phyloP scores from a whole-genome alignment of 2,329 filamentous ascomycete species.

The Allantophomopsis lycopodina region DNA sequence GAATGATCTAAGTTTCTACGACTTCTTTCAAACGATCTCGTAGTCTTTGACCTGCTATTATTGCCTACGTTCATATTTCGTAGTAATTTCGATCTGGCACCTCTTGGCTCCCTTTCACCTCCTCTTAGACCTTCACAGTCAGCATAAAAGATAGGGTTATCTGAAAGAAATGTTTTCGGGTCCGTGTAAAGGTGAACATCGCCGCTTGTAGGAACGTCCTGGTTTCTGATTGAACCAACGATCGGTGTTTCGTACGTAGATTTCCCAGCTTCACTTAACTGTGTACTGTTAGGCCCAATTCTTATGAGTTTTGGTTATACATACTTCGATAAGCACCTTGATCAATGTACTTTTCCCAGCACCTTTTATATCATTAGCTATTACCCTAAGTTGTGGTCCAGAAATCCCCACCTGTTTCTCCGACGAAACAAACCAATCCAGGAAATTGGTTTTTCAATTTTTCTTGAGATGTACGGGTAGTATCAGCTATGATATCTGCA shows the following conservation, averaged over 20 bases:
- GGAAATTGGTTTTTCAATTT: constrained; percentile 17
- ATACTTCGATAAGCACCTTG: constrained; percentile 29
- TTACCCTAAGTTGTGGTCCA: background rate
- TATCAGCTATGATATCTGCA: constrained; percentile 27
- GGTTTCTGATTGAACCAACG: constrained; percentile 23
- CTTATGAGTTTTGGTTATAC: constrained; percentile 21
- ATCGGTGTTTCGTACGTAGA: no score
- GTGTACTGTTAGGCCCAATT: no score
- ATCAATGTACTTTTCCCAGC: constrained; percentile 36
- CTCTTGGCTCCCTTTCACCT: constrained; percentile 26
- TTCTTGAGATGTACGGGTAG: no score
- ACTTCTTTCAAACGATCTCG: background rate
- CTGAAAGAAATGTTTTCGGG: constrained; percentile 23
- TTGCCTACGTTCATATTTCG: constrained; percentile 14
- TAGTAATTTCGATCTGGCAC: background rate
- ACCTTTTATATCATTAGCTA: constrained; percentile 10
- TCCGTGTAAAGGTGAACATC: constrained; percentile 38
- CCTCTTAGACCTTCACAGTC: constrained; percentile 38
- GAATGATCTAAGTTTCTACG: no score
- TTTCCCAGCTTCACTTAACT: no score
- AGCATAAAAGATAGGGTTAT: constrained; percentile 29
- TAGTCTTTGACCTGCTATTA: background rate
- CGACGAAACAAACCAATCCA: constrained; percentile 28
- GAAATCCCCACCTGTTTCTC: constrained; percentile 17
- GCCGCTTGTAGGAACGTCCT: constrained; percentile 29